phyloP scores from a whole-genome alignment of 2,329 filamentous ascomycete species.

The Ophiobolus disseminans region DNA sequence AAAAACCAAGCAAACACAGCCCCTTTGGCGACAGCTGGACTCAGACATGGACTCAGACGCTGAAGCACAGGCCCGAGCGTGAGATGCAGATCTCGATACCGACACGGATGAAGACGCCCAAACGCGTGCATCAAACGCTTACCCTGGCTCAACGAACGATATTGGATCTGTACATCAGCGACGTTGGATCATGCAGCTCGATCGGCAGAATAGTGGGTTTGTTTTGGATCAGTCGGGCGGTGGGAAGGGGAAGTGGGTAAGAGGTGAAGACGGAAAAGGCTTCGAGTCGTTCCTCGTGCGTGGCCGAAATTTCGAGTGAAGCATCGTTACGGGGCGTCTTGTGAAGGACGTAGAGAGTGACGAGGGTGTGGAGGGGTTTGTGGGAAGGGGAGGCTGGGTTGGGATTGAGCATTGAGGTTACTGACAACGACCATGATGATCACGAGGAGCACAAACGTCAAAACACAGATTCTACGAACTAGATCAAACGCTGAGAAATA shows the following conservation, averaged over 20 bases:
- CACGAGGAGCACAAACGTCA: no score
- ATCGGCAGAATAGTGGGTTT: constrained; percentile 67
- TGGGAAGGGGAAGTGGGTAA: constrained; percentile 15
- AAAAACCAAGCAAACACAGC: constrained; percentile 12
- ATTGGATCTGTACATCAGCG: constrained; percentile 73
- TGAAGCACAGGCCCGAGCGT: constrained; percentile 5
- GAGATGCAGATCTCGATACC: constrained; percentile 52
- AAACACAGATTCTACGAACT: no score
- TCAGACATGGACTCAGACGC: constrained; percentile 14
- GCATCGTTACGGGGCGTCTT: constrained; percentile 68
- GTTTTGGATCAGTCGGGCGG: constrained; percentile 32
- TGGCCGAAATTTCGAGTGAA: constrained; percentile 68
- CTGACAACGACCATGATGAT: neutral
- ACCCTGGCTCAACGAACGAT: constrained; percentile 68
- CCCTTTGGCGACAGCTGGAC: neutral
- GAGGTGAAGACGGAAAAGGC: constrained; percentile 37
- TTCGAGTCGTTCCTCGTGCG: constrained; percentile 68
- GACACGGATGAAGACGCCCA: constrained; percentile 44
- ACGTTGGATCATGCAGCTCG: constrained; percentile 70
- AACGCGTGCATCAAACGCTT: constrained; percentile 68
- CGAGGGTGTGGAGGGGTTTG: constrained; percentile 65
- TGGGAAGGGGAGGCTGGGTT: constrained; percentile 69
- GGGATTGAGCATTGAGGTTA: constrained; percentile 52
- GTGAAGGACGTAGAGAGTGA: constrained; percentile 67
- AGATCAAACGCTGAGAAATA: no score